Conservation (phyloP, 352 stramenopile species). For the Globisporangium recalcitrans region DNA sequence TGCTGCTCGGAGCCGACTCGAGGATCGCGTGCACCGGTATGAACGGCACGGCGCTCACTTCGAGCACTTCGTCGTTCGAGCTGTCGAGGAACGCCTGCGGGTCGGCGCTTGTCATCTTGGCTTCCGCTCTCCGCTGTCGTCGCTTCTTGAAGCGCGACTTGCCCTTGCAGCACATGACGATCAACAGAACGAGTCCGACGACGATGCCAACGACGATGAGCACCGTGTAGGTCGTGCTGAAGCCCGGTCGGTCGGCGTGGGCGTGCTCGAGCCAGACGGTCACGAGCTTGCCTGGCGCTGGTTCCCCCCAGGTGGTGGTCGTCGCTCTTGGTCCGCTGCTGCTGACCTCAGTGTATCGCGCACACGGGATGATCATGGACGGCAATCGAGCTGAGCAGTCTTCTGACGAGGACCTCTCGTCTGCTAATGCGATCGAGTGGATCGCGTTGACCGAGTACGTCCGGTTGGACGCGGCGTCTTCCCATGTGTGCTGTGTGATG, state of each 20-base stretch:
- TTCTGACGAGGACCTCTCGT: slow-evolving; percentile 6
- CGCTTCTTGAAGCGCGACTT: slow-evolving; percentile 5
- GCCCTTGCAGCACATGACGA: slow-evolving; percentile 5
- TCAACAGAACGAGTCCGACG: slow-evolving; percentile 5
- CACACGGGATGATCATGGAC: slow-evolving; percentile 24
- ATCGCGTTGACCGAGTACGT: slow-evolving; percentile 24
- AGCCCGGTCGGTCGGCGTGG: slow-evolving; percentile 5
- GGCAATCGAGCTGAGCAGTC: slow-evolving; percentile 2
- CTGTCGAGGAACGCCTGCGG: slow-evolving; percentile 9
- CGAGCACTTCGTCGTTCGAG: neutral
- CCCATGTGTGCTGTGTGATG: slow-evolving; percentile 19
- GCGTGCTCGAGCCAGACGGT: slow-evolving; percentile 14
- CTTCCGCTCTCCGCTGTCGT: neutral
- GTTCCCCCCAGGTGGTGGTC: neutral
- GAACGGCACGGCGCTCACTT: slow-evolving; percentile 1
- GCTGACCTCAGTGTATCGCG: neutral
- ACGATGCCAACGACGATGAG: slow-evolving; percentile 9
- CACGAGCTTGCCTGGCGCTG: slow-evolving; percentile 1
- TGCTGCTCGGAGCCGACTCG: neutral
- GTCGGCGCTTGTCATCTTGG: slow-evolving; percentile 17
- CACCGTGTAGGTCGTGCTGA: slow-evolving; percentile 5
- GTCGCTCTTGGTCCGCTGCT: too few relatives aligned
- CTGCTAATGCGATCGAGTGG: slow-evolving; percentile 16
- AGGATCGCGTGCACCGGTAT: slow-evolving; percentile 12
- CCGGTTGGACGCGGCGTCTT: slow-evolving; percentile 2